Percentiles rank a stretch among this genome's conserved stretches.
These are phyloP conservation scores for Lepraria neglecta DNA, from an alignment of 495 filamentous ascomycete species.

Conservation along the genomic window DNA sequence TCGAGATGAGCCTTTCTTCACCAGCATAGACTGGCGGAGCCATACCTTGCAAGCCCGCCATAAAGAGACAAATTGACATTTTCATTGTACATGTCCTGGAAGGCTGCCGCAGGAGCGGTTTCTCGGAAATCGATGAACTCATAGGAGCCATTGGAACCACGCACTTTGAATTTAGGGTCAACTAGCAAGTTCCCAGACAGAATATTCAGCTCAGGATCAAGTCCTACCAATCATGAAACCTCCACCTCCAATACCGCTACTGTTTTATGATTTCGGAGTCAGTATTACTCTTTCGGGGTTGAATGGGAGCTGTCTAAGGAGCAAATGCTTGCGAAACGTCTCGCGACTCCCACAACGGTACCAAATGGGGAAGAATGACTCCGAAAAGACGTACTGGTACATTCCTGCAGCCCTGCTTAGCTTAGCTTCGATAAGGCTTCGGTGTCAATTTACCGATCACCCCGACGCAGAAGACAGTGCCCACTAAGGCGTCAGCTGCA, in stretches of 20 bases:
- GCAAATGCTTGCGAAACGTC: no score
- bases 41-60: slow-evolving; percentile 61
- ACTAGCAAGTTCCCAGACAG: not conserved
- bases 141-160: slow-evolving; percentile 51
- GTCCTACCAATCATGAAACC: slow-evolving; percentile 70
- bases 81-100: slow-evolving; percentile 71
- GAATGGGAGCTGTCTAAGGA: no score
- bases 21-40: not conserved
- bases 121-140: slow-evolving; percentile 79
- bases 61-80: slow-evolving; percentile 42
- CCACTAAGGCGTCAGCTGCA: slow-evolving; percentile 68
- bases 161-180: slow-evolving; percentile 20
- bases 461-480: slow-evolving; percentile 67
- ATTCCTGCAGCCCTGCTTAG: slow-evolving; percentile 44
- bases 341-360: no score
- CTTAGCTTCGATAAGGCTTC: not conserved
- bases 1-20: slow-evolving; percentile 10
- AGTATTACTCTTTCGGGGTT: no score
- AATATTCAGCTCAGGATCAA: slow-evolving; percentile 48
- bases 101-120: slow-evolving; percentile 70
- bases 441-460: slow-evolving; percentile 51
- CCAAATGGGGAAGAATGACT: no score
- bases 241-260: slow-evolving; percentile 77
- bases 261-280: no score
- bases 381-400: slow-evolving; percentile 50